Percentiles rank a stretch among this genome's conserved stretches.
Evolutionary conservation across 495 filamentous ascomycete species (phyloP).

Genomic region (Aspergillus wentii): DNA sequence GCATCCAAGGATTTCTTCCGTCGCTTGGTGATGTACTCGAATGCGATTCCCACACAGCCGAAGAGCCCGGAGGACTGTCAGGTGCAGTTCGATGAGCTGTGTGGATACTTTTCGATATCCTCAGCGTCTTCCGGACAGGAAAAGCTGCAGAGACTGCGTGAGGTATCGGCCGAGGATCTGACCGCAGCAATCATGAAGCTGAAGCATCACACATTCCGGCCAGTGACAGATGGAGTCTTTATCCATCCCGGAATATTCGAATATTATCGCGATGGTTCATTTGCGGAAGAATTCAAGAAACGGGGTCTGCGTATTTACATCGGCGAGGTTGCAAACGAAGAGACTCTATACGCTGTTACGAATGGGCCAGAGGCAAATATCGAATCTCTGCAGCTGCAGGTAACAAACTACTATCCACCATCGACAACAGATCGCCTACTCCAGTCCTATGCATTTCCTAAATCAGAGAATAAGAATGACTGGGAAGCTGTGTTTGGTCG

Average conservation of each 20-base stretch:
- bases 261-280: slow-evolving; percentile 34
- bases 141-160: slow-evolving; percentile 33
- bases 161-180: slow-evolving; percentile 20
- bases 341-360: slow-evolving; percentile 35
- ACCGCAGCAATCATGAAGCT: slow-evolving; percentile 26
- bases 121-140: slow-evolving; percentile 17
- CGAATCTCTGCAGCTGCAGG: slow-evolving; percentile 28
- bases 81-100: slow-evolving; percentile 44
- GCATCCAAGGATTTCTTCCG: slow-evolving; percentile 19
- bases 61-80: slow-evolving; percentile 38
- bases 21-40: slow-evolving; percentile 39
- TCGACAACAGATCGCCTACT: slow-evolving; percentile 27
- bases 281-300: slow-evolving; percentile 32
- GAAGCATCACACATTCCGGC: slow-evolving; percentile 40
- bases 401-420: slow-evolving; percentile 41
- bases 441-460: slow-evolving; percentile 28
- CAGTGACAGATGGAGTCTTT: slow-evolving; percentile 37
- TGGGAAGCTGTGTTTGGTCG: slow-evolving; percentile 41
- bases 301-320: slow-evolving; percentile 37
- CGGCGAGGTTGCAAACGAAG: slow-evolving; percentile 44
- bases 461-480: slow-evolving; percentile 16
- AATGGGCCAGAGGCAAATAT: slow-evolving; percentile 29
- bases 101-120: slow-evolving; percentile 29
- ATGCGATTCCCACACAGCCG: slow-evolving; percentile 44
- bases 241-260: slow-evolving; percentile 31